A percentile compares a stretch with the other conserved stretches of the same genome.
phyloP scores from a whole-genome alignment of 2,329 filamentous ascomycete genomes.

The Alternaria triticimaculans region DNA sequence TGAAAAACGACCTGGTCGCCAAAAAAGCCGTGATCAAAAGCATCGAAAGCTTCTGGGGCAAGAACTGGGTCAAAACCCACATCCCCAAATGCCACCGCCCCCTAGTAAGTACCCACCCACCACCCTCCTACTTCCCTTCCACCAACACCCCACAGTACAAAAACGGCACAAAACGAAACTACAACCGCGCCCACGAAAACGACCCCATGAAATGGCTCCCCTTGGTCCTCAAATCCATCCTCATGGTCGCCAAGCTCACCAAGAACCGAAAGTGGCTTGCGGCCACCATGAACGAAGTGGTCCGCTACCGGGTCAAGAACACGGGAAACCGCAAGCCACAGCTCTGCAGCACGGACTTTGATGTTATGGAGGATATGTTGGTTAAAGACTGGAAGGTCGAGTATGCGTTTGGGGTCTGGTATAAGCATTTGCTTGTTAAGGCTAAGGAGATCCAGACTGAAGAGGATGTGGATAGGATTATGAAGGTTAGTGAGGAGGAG shows the following conservation, averaged over 20 bases:
- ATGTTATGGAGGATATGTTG: slow-evolving; percentile 44
- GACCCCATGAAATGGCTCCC: slow-evolving; percentile 41
- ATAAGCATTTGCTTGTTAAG: slow-evolving; percentile 38
- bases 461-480: slow-evolving; percentile 32
- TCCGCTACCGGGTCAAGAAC: slow-evolving; percentile 39
- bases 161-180: slow-evolving; percentile 21
- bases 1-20: slow-evolving; percentile 35
- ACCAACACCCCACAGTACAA: slow-evolving; percentile 4
- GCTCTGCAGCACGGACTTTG: slow-evolving; percentile 41
- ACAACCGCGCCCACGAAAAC: slow-evolving; percentile 27
- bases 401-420: slow-evolving; percentile 35
- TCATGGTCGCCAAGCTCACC: slow-evolving; percentile 33
- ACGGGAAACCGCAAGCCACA: slow-evolving; percentile 44
- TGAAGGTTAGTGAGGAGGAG: slow-evolving; percentile 14
- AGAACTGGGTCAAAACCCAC: slow-evolving; percentile 32
- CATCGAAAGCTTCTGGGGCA: slow-evolving; percentile 39
- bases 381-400: slow-evolving; percentile 30
- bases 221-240: slow-evolving; percentile 34
- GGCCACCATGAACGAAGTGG: slow-evolving; percentile 35
- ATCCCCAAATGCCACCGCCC: slow-evolving; percentile 42
- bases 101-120: slow-evolving; percentile 20
- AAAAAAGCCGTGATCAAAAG: slow-evolving; percentile 33
- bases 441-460: slow-evolving; percentile 20
- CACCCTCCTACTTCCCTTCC: background rate
- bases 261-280: slow-evolving; percentile 29